Evolutionary conservation across 179 eudicot genomes (phyloP).

Genomic region (Actinidia arguta): DNA sequence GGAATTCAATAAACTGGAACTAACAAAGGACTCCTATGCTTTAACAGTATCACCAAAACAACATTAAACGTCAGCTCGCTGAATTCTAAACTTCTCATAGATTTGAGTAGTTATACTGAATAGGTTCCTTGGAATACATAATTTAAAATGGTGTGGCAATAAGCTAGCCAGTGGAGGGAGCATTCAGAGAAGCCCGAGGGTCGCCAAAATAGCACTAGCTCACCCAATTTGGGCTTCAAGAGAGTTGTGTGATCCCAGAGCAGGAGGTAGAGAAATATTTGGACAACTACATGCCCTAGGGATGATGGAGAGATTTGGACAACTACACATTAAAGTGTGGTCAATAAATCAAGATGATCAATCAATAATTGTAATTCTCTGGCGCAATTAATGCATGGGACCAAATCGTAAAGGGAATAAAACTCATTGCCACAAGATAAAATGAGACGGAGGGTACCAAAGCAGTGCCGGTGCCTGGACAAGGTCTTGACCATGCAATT

Average conservation of each 20-base stretch:
- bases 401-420: not conserved
- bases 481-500: constrained; percentile 72
- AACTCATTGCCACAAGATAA: constrained; percentile 8
- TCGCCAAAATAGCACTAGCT: not conserved
- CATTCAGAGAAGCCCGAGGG: not conserved
- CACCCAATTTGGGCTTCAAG: not conserved
- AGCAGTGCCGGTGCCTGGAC: constrained; percentile 70
- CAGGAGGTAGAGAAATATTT: not conserved
- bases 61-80: not conserved
- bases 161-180: not conserved
- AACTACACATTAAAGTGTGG: too few species aligned
- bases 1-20: not conserved
- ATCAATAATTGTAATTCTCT: too few species aligned
- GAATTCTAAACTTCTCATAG: not conserved
- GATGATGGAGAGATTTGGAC: too few species aligned
- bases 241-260: not conserved
- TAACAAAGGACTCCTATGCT: not conserved
- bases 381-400: not conserved
- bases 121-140: not conserved
- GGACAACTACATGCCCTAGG: too few species aligned
- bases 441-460: constrained; percentile 47
- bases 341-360: too few species aligned
- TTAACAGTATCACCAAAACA: not conserved
- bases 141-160: not conserved
- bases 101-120: not conserved